Evolutionary conservation across 2,329 filamentous ascomycete species (phyloP), one percentile per base, ranked within the genome.

Genomic region (Venturia nashicola): DNA sequence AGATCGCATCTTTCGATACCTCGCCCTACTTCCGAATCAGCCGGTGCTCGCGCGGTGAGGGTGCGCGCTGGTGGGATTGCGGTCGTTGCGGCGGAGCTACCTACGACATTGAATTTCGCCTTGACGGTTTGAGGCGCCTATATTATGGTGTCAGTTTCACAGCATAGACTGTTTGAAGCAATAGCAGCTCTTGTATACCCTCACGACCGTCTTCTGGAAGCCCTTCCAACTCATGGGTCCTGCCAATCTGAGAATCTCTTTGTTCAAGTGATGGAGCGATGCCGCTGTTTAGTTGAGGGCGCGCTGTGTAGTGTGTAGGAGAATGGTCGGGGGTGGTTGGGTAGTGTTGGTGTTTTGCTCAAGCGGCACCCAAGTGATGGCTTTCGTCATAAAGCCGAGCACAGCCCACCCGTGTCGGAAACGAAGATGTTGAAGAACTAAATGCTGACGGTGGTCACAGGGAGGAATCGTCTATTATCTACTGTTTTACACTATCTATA

Each of bases 161-260:
- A 4, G 51, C 51, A 57, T 34, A n/a, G 34, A 27, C 27, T 55
- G 11, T 16, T 5, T 27, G 12, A 18, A 27, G 48, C 48, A 42
- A 51, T 9, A 20, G 66, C 51, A 61, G 36, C 55, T 66, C 43
- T 61, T 63, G 62, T 86, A 75, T 83, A 93, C 93, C 78, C 94
- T 86, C 67, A 85, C 84, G 73, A 96, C 81, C 80, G 88, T 88
- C 82, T 97, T 97, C 75, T 89, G 86, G 72, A 99, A 90, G 72
- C 94, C 94, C 78, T 94, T 95, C 83, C 96, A 92, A 84, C 92
- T 97, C 94, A 99, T 97, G 73, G 70, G 74, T 68, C n/a, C 61
- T 42, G 39, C 27, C 51, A 18, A 18, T 36, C 36, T 57, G 51
- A 36, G 27, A 5, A 9, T 20, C 14, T n/a, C 51, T 16, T 34